Conservation (phyloP, 805 yeast genomes). For the Barnettozyma botsteinii region DNA sequence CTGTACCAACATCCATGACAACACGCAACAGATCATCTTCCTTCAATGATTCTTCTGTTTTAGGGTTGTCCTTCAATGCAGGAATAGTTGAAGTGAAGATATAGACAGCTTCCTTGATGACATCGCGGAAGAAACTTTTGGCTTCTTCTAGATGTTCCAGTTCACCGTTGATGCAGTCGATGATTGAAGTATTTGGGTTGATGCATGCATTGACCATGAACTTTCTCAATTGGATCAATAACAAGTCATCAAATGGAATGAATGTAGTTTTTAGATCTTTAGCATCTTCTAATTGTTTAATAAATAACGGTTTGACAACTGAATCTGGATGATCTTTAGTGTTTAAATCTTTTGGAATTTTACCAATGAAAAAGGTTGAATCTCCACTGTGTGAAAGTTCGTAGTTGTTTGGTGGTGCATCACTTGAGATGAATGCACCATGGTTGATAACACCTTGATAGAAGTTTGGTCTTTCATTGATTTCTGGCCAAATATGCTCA, state of each 20-base stretch:
- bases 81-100: conserved; percentile 29
- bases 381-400: conserved; percentile 62
- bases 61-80: conserved; percentile 21
- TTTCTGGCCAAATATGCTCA: conserved; percentile 48
- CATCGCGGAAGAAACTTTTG: conserved; percentile 26
- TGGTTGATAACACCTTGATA: conserved; percentile 79
- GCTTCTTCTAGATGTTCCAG: conserved; percentile 47
- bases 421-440: conserved; percentile 56
- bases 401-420: conserved; percentile 30
- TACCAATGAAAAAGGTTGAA: conserved; percentile 57
- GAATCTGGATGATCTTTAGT: conserved; percentile 11
- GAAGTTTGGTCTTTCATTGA: conserved; percentile 45
- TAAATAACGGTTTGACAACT: conserved; percentile 13
- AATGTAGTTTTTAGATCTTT: conserved; percentile 26
- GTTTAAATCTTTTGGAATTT: conserved; percentile 39
- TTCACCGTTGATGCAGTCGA: conserved; percentile 76
- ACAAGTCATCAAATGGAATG: conserved; percentile 40
- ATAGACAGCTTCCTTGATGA: conserved; percentile 31
- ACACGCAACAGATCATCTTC: conserved; percentile 29
- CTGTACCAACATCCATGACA: conserved; percentile 37
- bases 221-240: conserved; percentile 66
- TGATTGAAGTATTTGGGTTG: conserved; percentile 74
- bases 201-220: conserved; percentile 76
- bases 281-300: conserved; percentile 26
- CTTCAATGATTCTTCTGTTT: conserved; percentile 21